These are phyloP conservation scores for Syncephalastrum contaminatum DNA, from an alignment of 371 early-diverging fungal genomes.

Conservation along the genomic window DNA sequence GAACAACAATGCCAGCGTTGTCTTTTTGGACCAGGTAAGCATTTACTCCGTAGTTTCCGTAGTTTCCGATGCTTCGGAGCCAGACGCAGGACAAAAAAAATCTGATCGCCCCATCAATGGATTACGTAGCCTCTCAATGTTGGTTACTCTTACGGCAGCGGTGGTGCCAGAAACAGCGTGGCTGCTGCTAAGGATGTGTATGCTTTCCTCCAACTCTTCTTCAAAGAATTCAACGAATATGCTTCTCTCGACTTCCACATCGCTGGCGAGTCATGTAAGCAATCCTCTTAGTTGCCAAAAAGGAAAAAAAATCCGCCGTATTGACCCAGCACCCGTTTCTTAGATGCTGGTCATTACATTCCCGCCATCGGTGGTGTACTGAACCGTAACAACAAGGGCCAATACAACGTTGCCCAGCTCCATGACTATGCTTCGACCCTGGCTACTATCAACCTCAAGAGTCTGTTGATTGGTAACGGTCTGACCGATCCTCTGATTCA, in stretches of 20 bases:
- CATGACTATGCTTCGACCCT: constrained; percentile 28
- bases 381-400: constrained; percentile 55
- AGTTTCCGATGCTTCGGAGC: background rate
- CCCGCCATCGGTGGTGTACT: constrained; percentile 73
- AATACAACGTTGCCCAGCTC: constrained; percentile 7
- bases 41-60: background rate
- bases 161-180: constrained; percentile 40
- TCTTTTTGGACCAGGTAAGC: constrained; percentile 79
- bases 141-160: constrained; percentile 68
- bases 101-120: too few species aligned
- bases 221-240: constrained; percentile 58
- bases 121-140: constrained; percentile 58
- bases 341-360: constrained; percentile 72
- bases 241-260: constrained; percentile 44
- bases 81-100: too few species aligned
- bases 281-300: background rate
- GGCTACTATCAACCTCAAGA: constrained; percentile 63
- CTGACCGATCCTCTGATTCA: constrained; percentile 87
- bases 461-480: constrained; percentile 89
- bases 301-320: constrained; percentile 8
- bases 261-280: constrained; percentile 70
- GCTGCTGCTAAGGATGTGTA: constrained; percentile 62
- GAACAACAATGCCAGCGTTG: constrained; percentile 79
- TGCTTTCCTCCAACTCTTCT: constrained; percentile 71
- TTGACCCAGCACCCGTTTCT: background rate